These are phyloP conservation scores for Clitocybe nebularis DNA, from an alignment of 1,284 basidiomycete species.

Conservation along the genomic window DNA sequence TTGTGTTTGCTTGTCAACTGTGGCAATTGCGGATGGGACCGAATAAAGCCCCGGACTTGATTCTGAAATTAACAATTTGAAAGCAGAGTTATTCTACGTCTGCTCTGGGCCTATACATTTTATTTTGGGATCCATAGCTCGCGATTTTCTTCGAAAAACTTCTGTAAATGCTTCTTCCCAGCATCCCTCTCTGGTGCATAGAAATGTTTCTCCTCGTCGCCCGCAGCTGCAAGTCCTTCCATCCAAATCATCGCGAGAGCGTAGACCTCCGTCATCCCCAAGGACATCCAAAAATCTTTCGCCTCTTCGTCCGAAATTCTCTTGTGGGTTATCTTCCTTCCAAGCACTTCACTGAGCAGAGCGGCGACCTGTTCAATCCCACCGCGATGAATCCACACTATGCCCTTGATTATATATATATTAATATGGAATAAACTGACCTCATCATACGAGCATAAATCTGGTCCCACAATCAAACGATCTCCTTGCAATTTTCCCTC, in stretches of 20 bases:
- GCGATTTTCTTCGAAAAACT: conserved; percentile 5
- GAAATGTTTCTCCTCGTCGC: conserved; percentile 9
- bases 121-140: conserved; percentile 3
- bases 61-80: neutral
- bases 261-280: conserved; percentile 14
- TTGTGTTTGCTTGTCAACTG: conserved; percentile 27
- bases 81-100: too few species aligned
- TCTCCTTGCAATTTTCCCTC: conserved; percentile 18
- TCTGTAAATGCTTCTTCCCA: conserved; percentile 5
- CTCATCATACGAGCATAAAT: conserved; percentile 22
- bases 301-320: conserved; percentile 16
- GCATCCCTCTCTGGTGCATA: conserved; percentile 1
- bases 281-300: conserved; percentile 3
- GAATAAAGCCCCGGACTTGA: neutral
- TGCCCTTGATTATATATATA: conserved; percentile 1
- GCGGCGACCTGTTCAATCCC: conserved; percentile 16
- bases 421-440: too few species aligned
- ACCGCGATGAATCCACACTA: neutral
- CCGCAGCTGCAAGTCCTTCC: conserved; percentile 12
- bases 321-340: conserved; percentile 23
- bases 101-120: neutral
- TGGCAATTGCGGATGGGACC: conserved; percentile 15
- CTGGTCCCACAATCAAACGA: conserved; percentile 21
- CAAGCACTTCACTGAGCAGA: conserved; percentile 19
- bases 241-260: conserved; percentile 12